Evolutionary conservation across 495 filamentous ascomycete species (phyloP).

Genomic region (Penicillium cosmopolitanum): DNA sequence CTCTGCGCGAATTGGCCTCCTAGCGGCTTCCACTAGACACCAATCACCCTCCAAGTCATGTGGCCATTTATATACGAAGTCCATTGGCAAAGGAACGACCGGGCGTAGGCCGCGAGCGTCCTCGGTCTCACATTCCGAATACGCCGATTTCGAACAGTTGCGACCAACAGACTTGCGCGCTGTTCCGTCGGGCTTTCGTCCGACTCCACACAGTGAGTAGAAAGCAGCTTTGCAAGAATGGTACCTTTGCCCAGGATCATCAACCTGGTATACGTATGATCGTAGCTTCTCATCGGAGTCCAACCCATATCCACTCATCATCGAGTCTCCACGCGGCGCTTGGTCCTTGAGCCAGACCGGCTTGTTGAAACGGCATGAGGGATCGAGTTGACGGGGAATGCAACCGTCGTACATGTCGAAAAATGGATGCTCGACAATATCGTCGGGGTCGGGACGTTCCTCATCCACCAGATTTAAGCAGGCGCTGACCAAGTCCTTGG

Average conservation of each 20-base stretch:
- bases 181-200: constrained; percentile 47
- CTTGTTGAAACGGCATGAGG: constrained; percentile 42
- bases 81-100: constrained; percentile 66
- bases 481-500: constrained; percentile 76
- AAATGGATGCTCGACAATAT: constrained; percentile 80
- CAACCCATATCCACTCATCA: constrained; percentile 49
- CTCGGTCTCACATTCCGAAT: constrained; percentile 71
- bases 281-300: constrained; percentile 49
- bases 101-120: constrained; percentile 72
- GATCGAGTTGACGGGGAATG: constrained; percentile 52
- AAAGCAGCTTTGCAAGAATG: constrained; percentile 49
- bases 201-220: constrained; percentile 56
- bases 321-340: constrained; percentile 51
- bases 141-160: constrained; percentile 58
- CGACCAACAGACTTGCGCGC: constrained; percentile 46
- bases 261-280: constrained; percentile 44
- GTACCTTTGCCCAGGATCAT: constrained; percentile 45
- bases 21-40: constrained; percentile 40
- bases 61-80: constrained; percentile 66
- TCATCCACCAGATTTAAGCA: constrained; percentile 76
- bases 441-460: constrained; percentile 74
- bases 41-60: constrained; percentile 45
- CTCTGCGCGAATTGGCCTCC: constrained; percentile 31
- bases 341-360: constrained; percentile 49
- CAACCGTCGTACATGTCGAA: constrained; percentile 67